Conservation (phyloP, 176 grass and related monocot species). For the Areca catechu region DNA sequence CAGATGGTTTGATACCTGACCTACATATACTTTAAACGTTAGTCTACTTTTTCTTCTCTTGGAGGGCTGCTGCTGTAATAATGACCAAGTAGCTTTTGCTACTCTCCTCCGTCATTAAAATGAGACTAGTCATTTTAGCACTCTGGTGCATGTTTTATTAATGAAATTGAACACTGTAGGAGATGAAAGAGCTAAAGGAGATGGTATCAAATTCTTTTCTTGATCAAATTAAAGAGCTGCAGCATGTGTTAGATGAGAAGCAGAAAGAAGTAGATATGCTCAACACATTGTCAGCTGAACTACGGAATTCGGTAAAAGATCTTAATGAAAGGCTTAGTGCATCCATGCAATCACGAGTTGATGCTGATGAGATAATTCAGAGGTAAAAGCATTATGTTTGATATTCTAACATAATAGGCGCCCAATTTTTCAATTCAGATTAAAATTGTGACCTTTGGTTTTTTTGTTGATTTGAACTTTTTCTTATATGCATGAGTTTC, state of each 20-base stretch:
- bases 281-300: constrained; percentile 42
- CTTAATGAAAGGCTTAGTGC: constrained; percentile 73
- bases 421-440: no score
- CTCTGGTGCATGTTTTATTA: constrained; percentile 7
- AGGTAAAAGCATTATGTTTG: constrained; percentile 35
- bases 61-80: no score
- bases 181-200: constrained; percentile 73
- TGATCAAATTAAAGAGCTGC: constrained; percentile 68
- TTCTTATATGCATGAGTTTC: no score
- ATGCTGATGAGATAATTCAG: constrained; percentile 87
- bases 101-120: no score
- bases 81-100: no score
- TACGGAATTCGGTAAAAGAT: constrained; percentile 66
- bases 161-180: constrained; percentile 50
- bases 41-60: no score
- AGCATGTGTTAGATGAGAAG: constrained; percentile 50
- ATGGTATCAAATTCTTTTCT: constrained; percentile 44
- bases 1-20: no score
- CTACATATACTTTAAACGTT: no score
- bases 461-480: no score
- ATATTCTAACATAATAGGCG: neutral
- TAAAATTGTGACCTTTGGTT: no score
- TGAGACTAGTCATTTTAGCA: no score
- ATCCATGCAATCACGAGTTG: constrained; percentile 72
- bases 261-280: constrained; percentile 54